A percentile compares a stretch with the other conserved stretches of the same genome.
Conservation (phyloP, 129 eudicot genomes). For the Silybum marianum region DNA sequence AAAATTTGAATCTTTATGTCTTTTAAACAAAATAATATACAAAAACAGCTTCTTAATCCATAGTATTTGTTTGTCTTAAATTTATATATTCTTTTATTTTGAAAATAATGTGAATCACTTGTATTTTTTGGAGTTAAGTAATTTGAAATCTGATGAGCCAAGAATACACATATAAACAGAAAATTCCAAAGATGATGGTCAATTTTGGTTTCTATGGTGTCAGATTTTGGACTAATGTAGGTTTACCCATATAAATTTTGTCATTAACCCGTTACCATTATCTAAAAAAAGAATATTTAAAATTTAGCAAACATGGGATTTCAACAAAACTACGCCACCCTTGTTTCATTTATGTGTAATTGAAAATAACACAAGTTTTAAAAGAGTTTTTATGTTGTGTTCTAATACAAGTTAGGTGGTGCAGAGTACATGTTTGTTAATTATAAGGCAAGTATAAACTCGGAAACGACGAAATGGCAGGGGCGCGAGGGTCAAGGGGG, state of each 20-base stretch:
- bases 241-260: not conserved
- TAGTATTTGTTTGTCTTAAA: not conserved
- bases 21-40: no score
- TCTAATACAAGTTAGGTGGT: no score
- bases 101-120: conserved; percentile 3
- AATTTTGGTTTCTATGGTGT: conserved; percentile 25
- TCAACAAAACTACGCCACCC: no score
- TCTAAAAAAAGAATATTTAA: not conserved
- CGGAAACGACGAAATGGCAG: no score
- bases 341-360: no score
- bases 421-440: no score
- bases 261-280: not conserved
- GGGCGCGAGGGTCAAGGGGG: no score
- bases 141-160: conserved; percentile 12
- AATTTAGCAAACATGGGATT: not conserved
- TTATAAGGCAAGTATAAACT: no score
- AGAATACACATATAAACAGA: conserved; percentile 18
- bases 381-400: no score
- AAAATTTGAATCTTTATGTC: no score
- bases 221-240: conserved; percentile 8
- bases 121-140: not conserved
- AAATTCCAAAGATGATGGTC: conserved; percentile 31
- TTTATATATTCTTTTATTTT: not conserved
- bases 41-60: not conserved
- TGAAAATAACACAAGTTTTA: no score